Base-by-base conservation (phyloP, 139 green algal species). In the Medakamo hakoo region DNA sequence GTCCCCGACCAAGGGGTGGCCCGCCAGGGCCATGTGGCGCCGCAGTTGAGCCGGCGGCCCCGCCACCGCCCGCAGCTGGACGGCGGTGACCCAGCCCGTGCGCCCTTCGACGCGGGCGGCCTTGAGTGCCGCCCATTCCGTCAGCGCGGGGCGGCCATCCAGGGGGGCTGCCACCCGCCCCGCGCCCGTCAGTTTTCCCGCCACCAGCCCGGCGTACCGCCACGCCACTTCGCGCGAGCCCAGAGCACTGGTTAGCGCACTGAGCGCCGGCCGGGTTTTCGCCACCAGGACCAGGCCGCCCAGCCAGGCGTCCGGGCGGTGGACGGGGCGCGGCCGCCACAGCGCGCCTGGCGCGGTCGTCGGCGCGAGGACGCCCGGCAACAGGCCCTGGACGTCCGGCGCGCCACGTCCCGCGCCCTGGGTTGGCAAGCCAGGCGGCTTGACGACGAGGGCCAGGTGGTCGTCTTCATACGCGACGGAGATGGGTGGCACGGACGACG, bases 41-140 rank as follows among this genome's bases (percentile, higher is more conserved):
- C 84, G 73, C 64, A 91, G 75, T 77, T 91, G 84, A 62, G 89
- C 78, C 23, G 63, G 82, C 2, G 81, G 71, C 2, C 84, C 84
- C 22, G 83, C 88, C 59, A 78, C 70, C 1, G 83, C 79, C 73
- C 68, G 79, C 5, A 90, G 66, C 31, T 74, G 60, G 9, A 90
- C 63, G 3, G 61, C 71, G 0, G 72, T 87, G 27, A 16, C 22
- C n/a, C 60, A 67, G 29, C 67, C 28, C 26, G 29, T 64, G 29
- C 66, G 52, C 19, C 58, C 67, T 2, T 59, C 49, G 0, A 64
- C 67, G 5, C 18, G 27, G 25, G 60, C 55, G 26, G 68, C 63
- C 3, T 14, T 27, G 23, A 74, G 28, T 5, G 57, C 64, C 0
- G 3, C 20, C 19, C 62, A 81, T 57, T 73, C 63, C 3, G 75